Conservation (phyloP, 345 rosid genomes). For the Salix koriyanagi region DNA sequence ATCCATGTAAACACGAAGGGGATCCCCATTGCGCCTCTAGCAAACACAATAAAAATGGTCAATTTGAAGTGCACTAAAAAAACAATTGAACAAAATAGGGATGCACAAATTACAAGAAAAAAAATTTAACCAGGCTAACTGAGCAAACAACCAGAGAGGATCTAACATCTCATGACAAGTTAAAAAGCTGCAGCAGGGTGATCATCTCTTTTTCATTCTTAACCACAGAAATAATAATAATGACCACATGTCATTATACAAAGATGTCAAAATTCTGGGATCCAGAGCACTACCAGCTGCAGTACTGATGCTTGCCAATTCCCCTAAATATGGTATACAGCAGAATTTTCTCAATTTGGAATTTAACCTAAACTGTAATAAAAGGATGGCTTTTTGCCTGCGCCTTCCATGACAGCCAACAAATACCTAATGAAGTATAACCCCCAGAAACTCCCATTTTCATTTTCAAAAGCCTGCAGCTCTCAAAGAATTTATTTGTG, state of each 20-base stretch:
- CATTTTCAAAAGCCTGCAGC: background rate
- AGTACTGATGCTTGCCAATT: background rate
- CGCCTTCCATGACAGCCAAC: background rate
- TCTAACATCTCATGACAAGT: background rate
- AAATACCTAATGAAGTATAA: too few relatives aligned
- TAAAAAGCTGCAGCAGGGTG: background rate
- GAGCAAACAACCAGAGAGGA: background rate
- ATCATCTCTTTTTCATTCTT: background rate
- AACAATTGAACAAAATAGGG: background rate
- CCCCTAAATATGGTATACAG: background rate
- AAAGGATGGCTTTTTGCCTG: background rate
- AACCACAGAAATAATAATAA: background rate
- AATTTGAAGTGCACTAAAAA: background rate
- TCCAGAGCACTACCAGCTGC: background rate
- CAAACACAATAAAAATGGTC: background rate
- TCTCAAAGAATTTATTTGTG: background rate
- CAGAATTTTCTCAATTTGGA: background rate
- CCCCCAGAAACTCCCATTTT: background rate
- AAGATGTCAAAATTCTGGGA: background rate
- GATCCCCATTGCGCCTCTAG: conserved; percentile 73
- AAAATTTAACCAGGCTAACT: background rate
- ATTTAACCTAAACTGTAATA: background rate
- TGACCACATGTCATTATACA: background rate
- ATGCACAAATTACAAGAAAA: background rate
- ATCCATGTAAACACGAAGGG: conserved; percentile 94